Evolutionary conservation across 768 basidiomycete genomes (phyloP), one percentile per base, ranked within the genome.

Genomic region (Kwoniella sp.): DNA sequence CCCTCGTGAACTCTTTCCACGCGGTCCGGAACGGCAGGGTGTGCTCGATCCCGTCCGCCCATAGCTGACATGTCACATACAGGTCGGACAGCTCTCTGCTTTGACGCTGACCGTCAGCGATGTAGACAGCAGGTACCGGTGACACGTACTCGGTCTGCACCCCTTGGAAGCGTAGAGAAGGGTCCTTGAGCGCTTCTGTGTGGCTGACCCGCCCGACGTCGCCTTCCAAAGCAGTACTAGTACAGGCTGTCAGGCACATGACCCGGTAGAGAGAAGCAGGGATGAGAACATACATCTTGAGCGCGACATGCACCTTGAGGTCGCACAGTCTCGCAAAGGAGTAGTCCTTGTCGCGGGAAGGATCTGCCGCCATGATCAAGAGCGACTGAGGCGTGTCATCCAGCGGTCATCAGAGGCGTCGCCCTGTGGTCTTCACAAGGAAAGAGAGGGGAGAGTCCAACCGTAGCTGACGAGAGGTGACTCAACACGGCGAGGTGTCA

Each of bases 321-420:
- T 92, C 88, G 47, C 87, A 87, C 17, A 91, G 82, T 70, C 86
- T 86, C 5, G 89, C 91, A 69, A 93, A 95, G 2, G 89, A 90
- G 65, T 91, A 89, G 73, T 95, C 90, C 63, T 90, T 69, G 44
- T 65, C 67, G 19, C 62, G 39, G 9, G 67, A 63, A 14, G 64
- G 51, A 31, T 65, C 62, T 23, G 36, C 41, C 23, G 50, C 50
- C 59, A 59, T 62, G 27, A 32, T 43, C n/a, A n/a, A n/a, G n/a
- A n/a, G n/a, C n/a, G n/a, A n/a, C n/a, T n/a, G n/a, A n/a, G n/a
- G n/a, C n/a, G n/a, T n/a, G n/a, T n/a, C n/a, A n/a, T n/a, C n/a
- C n/a, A n/a, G n/a, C n/a, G n/a, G n/a, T n/a, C n/a, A n/a, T n/a
- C n/a, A n/a, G n/a, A n/a, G n/a, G n/a, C n/a, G n/a, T n/a, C n/a